A percentile compares a stretch with the other conserved stretches of the same genome.
These are phyloP conservation scores for Pseudomicrostroma phylloplanum DNA, from an alignment of 1,284 basidiomycete species.

Conservation along the genomic window DNA sequence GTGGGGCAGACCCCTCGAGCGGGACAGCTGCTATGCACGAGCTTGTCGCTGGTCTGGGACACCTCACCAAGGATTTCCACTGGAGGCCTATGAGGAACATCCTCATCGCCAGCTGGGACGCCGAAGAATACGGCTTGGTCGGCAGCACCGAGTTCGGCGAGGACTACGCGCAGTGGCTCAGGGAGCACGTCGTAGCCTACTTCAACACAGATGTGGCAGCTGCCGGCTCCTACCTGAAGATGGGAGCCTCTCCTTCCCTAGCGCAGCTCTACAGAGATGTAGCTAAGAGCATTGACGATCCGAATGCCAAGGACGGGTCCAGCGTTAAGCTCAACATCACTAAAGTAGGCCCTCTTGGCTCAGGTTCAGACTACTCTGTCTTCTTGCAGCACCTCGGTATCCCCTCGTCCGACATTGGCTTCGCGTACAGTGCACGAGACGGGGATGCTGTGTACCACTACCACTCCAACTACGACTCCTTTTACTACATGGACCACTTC, in stretches of 20 bases:
- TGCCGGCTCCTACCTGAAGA: slow-evolving; percentile 62
- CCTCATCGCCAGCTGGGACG: slow-evolving; percentile 86
- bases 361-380: slow-evolving; percentile 66
- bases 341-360: slow-evolving; percentile 51
- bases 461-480: slow-evolving; percentile 67
- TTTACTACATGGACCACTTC: slow-evolving; percentile 67
- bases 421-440: slow-evolving; percentile 18
- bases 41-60: slow-evolving; percentile 72
- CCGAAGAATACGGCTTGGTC: slow-evolving; percentile 82
- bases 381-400: slow-evolving; percentile 58
- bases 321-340: slow-evolving; percentile 20
- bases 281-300: slow-evolving; percentile 59
- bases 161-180: slow-evolving; percentile 76
- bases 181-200: slow-evolving; percentile 73
- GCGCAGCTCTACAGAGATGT: slow-evolving; percentile 65
- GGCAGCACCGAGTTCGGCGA: slow-evolving; percentile 84
- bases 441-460: slow-evolving; percentile 55
- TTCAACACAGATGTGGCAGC: slow-evolving; percentile 73
- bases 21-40: slow-evolving; percentile 82
- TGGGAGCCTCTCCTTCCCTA: slow-evolving; percentile 66
- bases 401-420: slow-evolving; percentile 51
- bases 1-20: slow-evolving; percentile 73
- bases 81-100: slow-evolving; percentile 87
- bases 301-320: slow-evolving; percentile 14
- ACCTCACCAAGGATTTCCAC: slow-evolving; percentile 61